These are phyloP conservation scores for Arctostaphylos glauca DNA, from an alignment of 148 eudicot genomes.

Conservation along the genomic window DNA sequence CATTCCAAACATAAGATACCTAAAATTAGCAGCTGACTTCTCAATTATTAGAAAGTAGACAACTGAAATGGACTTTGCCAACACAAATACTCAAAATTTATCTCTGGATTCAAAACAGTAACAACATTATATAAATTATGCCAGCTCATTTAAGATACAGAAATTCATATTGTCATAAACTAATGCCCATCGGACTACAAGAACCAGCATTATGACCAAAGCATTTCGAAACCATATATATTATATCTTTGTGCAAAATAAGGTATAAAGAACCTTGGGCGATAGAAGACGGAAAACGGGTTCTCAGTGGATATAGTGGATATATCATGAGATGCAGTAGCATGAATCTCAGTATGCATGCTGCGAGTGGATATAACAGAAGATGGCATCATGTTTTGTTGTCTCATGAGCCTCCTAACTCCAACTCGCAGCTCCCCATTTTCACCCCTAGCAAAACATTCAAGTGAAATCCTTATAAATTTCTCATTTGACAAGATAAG, in stretches of 20 bases:
- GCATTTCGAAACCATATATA: background rate
- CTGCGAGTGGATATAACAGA: conserved; percentile 97
- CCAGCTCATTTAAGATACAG: background rate
- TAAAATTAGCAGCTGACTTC: background rate
- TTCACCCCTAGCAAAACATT: conserved; percentile 57
- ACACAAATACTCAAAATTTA: background rate
- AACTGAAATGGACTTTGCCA: background rate
- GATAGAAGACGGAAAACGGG: conserved; percentile 74
- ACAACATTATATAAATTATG: background rate
- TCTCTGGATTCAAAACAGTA: background rate
- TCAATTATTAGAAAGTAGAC: background rate
- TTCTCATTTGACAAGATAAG: background rate
- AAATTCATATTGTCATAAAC: background rate
- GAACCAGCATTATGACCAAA: background rate
- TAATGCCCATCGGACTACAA: background rate
- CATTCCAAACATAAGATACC: background rate
- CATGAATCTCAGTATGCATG: conserved; percentile 97
- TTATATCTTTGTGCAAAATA: background rate
- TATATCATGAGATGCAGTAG: conserved; percentile 92
- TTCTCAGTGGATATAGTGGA: conserved; percentile 67
- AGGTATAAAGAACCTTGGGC: conserved; percentile 65
- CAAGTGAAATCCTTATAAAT: no score
- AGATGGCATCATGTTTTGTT: conserved; percentile 78
- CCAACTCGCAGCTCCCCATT: conserved; percentile 92
- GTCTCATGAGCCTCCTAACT: conserved; percentile 87